phyloP scores from a whole-genome alignment of 208 protist genomes.

The Leishmania turanica region DNA sequence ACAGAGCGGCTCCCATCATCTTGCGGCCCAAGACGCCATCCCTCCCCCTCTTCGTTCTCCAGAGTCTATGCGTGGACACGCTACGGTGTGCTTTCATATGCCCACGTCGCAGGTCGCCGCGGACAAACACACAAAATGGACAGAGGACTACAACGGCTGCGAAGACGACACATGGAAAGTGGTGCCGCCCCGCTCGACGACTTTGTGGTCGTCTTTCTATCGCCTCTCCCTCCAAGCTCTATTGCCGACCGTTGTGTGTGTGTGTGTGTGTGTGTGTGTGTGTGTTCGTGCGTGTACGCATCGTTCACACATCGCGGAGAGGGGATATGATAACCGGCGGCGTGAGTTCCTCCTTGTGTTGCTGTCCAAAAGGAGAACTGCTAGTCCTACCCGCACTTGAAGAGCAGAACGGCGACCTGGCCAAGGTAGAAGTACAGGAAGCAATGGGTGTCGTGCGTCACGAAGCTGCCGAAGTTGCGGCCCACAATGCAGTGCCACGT shows the following conservation, averaged over 20 bases:
- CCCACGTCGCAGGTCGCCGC: background rate
- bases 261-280: background rate
- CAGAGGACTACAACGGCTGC: background rate
- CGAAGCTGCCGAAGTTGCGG: conserved; percentile 99
- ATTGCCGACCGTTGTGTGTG: background rate
- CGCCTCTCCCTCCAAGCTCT: background rate
- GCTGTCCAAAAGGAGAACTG: background rate
- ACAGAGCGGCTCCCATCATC: background rate
- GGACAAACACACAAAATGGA: background rate
- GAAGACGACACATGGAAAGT: too few species aligned
- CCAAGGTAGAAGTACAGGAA: conserved; percentile 99
- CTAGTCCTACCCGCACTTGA: conserved; percentile 83
- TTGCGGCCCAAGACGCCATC: background rate
- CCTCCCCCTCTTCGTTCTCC: background rate
- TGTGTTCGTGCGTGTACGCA: too few species aligned
- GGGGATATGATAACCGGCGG: background rate
- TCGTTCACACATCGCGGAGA: background rate
- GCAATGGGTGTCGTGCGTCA: conserved; percentile 99
- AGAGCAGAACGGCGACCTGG: conserved; percentile 99
- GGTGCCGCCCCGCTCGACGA: background rate
- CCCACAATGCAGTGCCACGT: conserved; percentile 99
- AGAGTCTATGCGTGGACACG: background rate
- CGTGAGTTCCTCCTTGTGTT: background rate
- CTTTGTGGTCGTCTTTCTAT: background rate
- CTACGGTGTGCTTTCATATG: background rate